Percentiles rank a stretch among this genome's conserved stretches.
Evolutionary conservation across 768 basidiomycete genomes (phyloP).

Genomic region (Tephrocybe sp.): DNA sequence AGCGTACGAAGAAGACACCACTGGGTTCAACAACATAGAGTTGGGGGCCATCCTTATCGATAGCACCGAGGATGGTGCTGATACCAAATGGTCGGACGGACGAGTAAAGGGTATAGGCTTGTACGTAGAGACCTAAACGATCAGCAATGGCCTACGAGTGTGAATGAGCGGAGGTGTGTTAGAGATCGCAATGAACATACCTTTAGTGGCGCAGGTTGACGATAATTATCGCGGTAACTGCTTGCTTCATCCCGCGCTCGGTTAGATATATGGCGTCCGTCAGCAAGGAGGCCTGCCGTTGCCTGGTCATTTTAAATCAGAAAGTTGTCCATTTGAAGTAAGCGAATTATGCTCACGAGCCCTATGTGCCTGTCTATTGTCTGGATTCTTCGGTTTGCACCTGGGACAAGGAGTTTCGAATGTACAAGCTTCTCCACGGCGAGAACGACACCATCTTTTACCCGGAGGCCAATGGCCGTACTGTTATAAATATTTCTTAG

Average conservation of each 20-base stretch:
- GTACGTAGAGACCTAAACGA: constrained; percentile 86
- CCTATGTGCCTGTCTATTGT: constrained; percentile 94
- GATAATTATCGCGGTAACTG: constrained; percentile 71
- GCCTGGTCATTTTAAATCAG: constrained; percentile 50
- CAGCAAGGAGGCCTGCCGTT: constrained; percentile 90
- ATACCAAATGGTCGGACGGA: constrained; percentile 97
- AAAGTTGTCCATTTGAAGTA: neutral
- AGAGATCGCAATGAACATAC: constrained; percentile 33
- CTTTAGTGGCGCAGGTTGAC: constrained; percentile 76
- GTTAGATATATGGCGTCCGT: constrained; percentile 85
- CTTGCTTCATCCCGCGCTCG: constrained; percentile 83
- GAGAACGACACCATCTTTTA: constrained; percentile 91
- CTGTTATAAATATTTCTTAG: constrained; percentile 37
- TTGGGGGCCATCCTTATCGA: constrained; percentile 85
- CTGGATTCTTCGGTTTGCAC: constrained; percentile 90
- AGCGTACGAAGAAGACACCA: constrained; percentile 82
- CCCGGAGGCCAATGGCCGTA: constrained; percentile 93
- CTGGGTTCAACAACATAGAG: constrained; percentile 94
- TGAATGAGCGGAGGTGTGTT: neutral
- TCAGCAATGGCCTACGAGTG: constrained; percentile 46
- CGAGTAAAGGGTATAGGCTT: constrained; percentile 96
- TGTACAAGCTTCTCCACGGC: constrained; percentile 98
- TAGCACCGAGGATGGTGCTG: constrained; percentile 85
- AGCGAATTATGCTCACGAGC: constrained; percentile 50
- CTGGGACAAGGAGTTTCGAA: constrained; percentile 93